Percentiles rank a stretch among this genome's conserved stretches.
phyloP scores from a whole-genome alignment of 352 stramenopile species.

The Thalassiosira hispida region DNA sequence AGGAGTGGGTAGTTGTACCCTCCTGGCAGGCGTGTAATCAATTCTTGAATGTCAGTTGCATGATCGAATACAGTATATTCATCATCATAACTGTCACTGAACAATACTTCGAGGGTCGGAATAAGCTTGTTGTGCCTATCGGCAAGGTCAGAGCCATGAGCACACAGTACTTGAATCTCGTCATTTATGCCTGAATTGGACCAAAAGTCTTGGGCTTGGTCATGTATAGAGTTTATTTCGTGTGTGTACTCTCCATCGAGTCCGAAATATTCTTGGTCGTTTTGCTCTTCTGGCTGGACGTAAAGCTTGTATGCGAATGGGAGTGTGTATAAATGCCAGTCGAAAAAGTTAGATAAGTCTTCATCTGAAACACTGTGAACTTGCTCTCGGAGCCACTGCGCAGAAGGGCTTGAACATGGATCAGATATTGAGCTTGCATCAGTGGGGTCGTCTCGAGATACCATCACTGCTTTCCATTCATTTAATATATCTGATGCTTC shows the following conservation, averaged over 20 bases:
- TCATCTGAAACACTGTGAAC: background rate
- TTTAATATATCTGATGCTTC: background rate
- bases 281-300: slow-evolving; percentile 1
- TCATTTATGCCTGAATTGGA: slow-evolving; percentile 15
- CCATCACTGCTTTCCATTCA: slow-evolving; percentile 11
- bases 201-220: slow-evolving; percentile 34
- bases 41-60: slow-evolving; percentile 37
- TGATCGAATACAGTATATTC: slow-evolving; percentile 30
- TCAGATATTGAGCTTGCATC: background rate
- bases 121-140: slow-evolving; percentile 42
- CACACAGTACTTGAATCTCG: slow-evolving; percentile 38
- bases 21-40: slow-evolving; percentile 30
- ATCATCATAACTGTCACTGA: slow-evolving; percentile 9
- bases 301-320: slow-evolving; percentile 43
- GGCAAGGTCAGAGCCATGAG: slow-evolving; percentile 42
- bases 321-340: slow-evolving; percentile 36
- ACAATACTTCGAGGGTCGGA: slow-evolving; percentile 34
- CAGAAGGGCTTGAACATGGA: slow-evolving; percentile 31
- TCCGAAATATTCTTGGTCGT: slow-evolving; percentile 45
- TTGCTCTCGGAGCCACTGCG: slow-evolving; percentile 26
- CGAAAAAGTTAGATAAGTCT: slow-evolving; percentile 38
- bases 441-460: slow-evolving; percentile 10
- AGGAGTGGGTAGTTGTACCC: slow-evolving; percentile 48
- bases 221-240: slow-evolving; percentile 32
- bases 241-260: slow-evolving; percentile 34